These are phyloP conservation scores for Talaromyces sp. DNA, from an alignment of 2,329 filamentous ascomycete species.

Conservation along the genomic window DNA sequence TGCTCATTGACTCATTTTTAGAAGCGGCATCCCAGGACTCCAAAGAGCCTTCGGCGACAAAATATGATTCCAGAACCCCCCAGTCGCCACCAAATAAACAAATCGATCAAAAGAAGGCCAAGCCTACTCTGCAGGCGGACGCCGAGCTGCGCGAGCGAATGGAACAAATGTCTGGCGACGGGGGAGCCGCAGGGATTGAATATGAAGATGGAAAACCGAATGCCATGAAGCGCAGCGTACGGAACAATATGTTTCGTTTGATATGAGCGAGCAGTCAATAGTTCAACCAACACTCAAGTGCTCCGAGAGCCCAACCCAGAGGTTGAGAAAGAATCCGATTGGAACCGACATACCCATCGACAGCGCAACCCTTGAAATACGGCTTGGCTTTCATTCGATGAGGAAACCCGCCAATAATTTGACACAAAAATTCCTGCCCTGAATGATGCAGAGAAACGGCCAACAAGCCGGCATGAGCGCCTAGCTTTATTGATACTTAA, in stretches of 20 bases:
- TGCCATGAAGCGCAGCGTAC: slow-evolving; percentile 73
- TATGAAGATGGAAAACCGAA: slow-evolving; percentile 74
- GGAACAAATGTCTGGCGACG: slow-evolving; percentile 68
- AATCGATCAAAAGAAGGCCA: slow-evolving; percentile 38
- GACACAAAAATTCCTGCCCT: too few species aligned
- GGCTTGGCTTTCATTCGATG: not conserved
- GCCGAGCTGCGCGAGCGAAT: slow-evolving; percentile 68
- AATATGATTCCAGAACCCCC: not conserved
- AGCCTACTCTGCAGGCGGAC: slow-evolving; percentile 66
- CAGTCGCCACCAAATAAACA: not conserved
- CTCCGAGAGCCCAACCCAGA: not conserved
- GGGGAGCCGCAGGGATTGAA: slow-evolving; percentile 71
- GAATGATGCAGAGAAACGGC: too few species aligned
- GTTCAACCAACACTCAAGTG: too few species aligned
- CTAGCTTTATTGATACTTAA: too few species aligned
- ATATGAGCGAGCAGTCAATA: slow-evolving; percentile 45
- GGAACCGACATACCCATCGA: too few species aligned
- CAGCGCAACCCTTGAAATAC: too few species aligned
- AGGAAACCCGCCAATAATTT: not conserved
- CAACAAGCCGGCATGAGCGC: too few species aligned
- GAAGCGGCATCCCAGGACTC: too few species aligned
- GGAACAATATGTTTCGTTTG: slow-evolving; percentile 75
- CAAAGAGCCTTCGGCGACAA: not conserved
- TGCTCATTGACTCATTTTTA: not conserved
- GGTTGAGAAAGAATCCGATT: too few species aligned